Percentiles rank a stretch among this genome's conserved stretches.
phyloP scores from a whole-genome alignment of 768 basidiomycete species.

The Tricholoma terreum region DNA sequence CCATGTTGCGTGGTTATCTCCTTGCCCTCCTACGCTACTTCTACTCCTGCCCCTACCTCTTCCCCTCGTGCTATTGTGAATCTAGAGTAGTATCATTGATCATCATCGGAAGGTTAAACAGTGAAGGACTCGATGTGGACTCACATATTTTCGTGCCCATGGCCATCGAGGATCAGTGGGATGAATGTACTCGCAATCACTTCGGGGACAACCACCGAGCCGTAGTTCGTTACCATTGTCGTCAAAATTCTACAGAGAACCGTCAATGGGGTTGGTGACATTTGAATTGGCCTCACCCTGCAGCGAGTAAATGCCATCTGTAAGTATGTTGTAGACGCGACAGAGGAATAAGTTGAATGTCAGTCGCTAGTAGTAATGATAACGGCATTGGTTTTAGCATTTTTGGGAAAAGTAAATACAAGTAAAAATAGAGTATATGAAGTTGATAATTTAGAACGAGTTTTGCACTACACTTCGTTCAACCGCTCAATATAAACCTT shows the following conservation, averaged over 20 bases:
- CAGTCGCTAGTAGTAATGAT: too few species aligned
- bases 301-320: conserved; percentile 9
- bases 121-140: background rate
- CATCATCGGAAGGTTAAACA: background rate
- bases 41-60: background rate
- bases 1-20: background rate
- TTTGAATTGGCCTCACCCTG: conserved; percentile 8
- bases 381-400: too few species aligned
- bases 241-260: conserved; percentile 17
- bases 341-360: too few species aligned
- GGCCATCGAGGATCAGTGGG: conserved; percentile 22
- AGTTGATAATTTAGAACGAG: background rate
- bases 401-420: conserved; percentile 10
- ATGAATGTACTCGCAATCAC: conserved; percentile 22
- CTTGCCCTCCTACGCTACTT: conserved; percentile 3
- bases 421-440: background rate
- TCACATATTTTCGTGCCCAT: conserved; percentile 7
- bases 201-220: conserved; percentile 14
- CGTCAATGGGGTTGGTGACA: background rate
- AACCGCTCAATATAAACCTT: conserved; percentile 62
- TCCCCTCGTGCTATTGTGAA: background rate
- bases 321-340: background rate
- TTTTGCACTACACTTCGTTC: conserved; percentile 14
- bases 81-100: background rate
- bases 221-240: conserved; percentile 16